A percentile compares a stretch with the other conserved stretches of the same genome.
Evolutionary conservation across 2,329 filamentous ascomycete species (phyloP).

Genomic region (Drechslerella stenobrocha): DNA sequence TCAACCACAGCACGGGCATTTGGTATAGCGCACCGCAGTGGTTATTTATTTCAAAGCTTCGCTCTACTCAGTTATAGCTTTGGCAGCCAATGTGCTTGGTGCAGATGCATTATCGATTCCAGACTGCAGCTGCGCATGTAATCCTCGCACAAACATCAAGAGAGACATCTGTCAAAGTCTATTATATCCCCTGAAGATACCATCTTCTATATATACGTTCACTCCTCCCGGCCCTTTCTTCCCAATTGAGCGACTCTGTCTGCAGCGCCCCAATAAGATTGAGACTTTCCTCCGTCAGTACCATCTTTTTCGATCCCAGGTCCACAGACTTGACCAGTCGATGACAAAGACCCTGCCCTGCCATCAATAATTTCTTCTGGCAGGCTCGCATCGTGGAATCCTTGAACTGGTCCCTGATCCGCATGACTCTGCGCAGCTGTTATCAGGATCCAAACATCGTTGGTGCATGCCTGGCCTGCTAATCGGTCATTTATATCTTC

Average conservation of each 20-base stretch:
- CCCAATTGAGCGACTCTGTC: conserved; percentile 30
- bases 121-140: conserved; percentile 44
- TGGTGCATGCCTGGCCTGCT: conserved; percentile 8
- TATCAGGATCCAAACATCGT: conserved; percentile 17
- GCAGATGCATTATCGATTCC: conserved; percentile 49
- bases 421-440: conserved; percentile 28
- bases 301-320: conserved; percentile 17
- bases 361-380: conserved; percentile 14
- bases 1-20: conserved; percentile 21
- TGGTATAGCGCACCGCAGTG: conserved; percentile 29
- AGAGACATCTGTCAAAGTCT: conserved; percentile 31
- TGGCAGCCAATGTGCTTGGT: conserved; percentile 40
- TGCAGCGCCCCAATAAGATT: conserved; percentile 16
- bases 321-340: conserved; percentile 26
- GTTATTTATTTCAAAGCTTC: conserved; percentile 46
- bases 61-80: conserved; percentile 1
- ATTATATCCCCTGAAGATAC: conserved; percentile 46
- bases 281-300: conserved; percentile 30
- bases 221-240: conserved; percentile 17
- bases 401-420: conserved; percentile 18
- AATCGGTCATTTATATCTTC: conserved; percentile 25
- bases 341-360: conserved; percentile 40
- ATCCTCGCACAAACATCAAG: conserved; percentile 32
- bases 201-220: conserved; percentile 17
- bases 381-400: not conserved